Conservation (phyloP, 75 land plant species). For the Pinus taeda region DNA sequence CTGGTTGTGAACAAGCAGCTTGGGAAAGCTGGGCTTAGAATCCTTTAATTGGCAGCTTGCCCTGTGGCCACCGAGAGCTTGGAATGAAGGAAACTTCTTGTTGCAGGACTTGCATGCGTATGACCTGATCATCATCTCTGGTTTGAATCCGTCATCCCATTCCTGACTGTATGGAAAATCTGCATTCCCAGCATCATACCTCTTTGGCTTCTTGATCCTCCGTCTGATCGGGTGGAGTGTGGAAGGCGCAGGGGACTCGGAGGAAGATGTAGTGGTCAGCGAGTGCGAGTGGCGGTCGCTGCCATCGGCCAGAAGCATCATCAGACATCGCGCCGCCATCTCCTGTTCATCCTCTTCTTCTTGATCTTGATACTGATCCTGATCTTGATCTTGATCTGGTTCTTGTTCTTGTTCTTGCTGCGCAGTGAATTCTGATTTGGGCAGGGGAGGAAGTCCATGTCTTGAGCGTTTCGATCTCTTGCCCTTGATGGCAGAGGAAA, state of each 20-base stretch:
- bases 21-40: no score
- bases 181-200: neutral
- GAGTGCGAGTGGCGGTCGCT: neutral
- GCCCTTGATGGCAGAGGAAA: no score
- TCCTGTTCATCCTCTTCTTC: slow-evolving; percentile 2
- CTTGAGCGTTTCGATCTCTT: no score
- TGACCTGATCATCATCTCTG: neutral
- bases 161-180: neutral
- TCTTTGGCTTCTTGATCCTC: neutral
- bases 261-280: neutral
- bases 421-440: slow-evolving; percentile 1
- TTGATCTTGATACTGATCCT: no score
- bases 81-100: slow-evolving; percentile 30
- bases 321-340: slow-evolving; percentile 7
- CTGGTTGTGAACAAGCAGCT: no score
- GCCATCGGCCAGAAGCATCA: neutral
- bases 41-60: slow-evolving; percentile 17
- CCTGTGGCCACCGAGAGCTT: slow-evolving; percentile 57
- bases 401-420: no score
- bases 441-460: no score
- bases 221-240: neutral
- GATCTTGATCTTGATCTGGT: no score
- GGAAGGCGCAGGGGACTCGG: neutral
- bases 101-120: slow-evolving; percentile 44
- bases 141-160: neutral